Conservation (phyloP, 1,284 basidiomycete genomes). For the Grifola frondosa region DNA sequence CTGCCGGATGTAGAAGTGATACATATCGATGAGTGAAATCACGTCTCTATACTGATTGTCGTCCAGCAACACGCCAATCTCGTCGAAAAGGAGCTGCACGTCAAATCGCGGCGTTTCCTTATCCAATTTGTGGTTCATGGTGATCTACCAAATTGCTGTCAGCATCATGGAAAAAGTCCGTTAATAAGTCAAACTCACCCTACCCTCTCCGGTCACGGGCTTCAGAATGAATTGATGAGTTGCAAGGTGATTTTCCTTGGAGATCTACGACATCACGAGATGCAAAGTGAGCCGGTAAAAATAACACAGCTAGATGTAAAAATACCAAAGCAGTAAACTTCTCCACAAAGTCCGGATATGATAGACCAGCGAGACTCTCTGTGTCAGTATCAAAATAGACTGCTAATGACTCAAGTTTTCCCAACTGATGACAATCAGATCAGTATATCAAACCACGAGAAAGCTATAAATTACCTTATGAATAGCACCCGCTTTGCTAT, state of each 20-base stretch:
- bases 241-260: conserved; percentile 50
- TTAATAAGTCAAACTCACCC: conserved; percentile 48
- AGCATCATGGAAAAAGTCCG: conserved; percentile 1
- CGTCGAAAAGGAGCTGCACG: conserved; percentile 88
- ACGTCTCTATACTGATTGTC: conserved; percentile 95
- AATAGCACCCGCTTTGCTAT: conserved; percentile 85
- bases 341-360: conserved; percentile 68
- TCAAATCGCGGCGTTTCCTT: conserved; percentile 83
- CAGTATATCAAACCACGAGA: neutral
- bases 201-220: conserved; percentile 94
- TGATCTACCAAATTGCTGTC: conserved; percentile 48
- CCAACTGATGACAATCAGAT: conserved; percentile 53
- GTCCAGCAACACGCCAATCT: conserved; percentile 92
- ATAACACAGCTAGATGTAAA: conserved; percentile 3
- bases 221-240: conserved; percentile 94
- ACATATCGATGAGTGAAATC: conserved; percentile 94
- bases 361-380: conserved; percentile 73
- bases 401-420: conserved; percentile 85
- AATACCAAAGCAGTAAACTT: conserved; percentile 79
- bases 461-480: conserved; percentile 68
- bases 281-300: neutral
- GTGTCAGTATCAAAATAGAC: conserved; percentile 98
- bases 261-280: conserved; percentile 67
- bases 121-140: conserved; percentile 81
- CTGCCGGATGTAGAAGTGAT: conserved; percentile 93